Evolutionary conservation across 2,329 filamentous ascomycete species (phyloP).

Genomic region (Aspergillus glaucus): DNA sequence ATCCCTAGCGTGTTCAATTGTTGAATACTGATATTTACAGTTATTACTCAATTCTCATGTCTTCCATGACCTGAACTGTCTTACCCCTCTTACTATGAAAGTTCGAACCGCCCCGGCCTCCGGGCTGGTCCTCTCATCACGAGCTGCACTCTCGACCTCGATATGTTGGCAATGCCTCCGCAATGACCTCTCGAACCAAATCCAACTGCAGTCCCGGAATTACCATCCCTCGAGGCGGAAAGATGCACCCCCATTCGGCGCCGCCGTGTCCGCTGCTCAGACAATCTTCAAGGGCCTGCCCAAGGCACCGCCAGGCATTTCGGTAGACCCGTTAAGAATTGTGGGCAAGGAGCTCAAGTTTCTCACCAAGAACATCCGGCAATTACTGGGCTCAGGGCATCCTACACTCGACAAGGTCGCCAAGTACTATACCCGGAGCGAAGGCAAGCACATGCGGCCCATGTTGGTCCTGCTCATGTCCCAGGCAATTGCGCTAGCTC

Average conservation of each 20-base stretch:
- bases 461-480: slow-evolving; percentile 96
- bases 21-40: not conserved
- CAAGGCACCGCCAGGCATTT: slow-evolving; percentile 49
- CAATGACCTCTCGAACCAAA: slow-evolving; percentile 24
- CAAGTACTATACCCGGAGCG: slow-evolving; percentile 95
- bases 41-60: not conserved
- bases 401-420: slow-evolving; percentile 89
- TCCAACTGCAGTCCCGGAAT: slow-evolving; percentile 26
- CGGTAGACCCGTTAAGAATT: slow-evolving; percentile 78
- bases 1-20: not conserved
- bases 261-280: slow-evolving; percentile 49
- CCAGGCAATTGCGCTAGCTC: slow-evolving; percentile 78
- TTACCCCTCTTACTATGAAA: slow-evolving; percentile 20
- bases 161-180: slow-evolving; percentile 39
- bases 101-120: slow-evolving; percentile 32
- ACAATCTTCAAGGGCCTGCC: slow-evolving; percentile 40
- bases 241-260: slow-evolving; percentile 37
- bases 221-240: slow-evolving; percentile 36
- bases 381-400: slow-evolving; percentile 88
- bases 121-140: slow-evolving; percentile 29
- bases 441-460: slow-evolving; percentile 94
- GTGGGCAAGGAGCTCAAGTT: slow-evolving; percentile 97
- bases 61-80: not conserved
- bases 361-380: slow-evolving; percentile 84
- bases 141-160: slow-evolving; percentile 23